Conservation (phyloP, 116 monocot genomes). For the Cymodocea nodosa region DNA sequence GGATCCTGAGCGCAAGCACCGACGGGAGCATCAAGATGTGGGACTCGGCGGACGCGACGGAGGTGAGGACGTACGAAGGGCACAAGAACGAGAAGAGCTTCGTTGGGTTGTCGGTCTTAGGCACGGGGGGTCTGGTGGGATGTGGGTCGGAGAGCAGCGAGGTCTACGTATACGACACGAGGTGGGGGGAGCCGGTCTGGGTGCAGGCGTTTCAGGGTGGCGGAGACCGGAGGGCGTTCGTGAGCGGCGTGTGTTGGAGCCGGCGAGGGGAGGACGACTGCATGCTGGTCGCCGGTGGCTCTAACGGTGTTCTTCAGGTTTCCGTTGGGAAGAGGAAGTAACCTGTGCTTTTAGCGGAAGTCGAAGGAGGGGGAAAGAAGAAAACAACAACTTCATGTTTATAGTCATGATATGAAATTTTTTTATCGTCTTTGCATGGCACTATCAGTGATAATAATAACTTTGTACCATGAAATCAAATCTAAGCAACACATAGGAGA, state of each 20-base stretch:
- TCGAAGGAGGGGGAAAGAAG: too few species aligned
- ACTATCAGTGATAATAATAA: too few species aligned
- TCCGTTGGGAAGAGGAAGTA: slow-evolving; percentile 25
- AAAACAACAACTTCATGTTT: too few species aligned
- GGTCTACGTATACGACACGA: slow-evolving; percentile 52
- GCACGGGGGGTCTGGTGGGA: slow-evolving; percentile 31
- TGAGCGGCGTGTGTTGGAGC: slow-evolving; percentile 53
- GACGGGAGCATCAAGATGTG: slow-evolving; percentile 68
- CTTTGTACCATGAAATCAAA: too few species aligned
- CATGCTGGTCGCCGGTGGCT: slow-evolving; percentile 44
- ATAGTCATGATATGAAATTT: too few species aligned
- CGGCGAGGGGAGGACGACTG: slow-evolving; percentile 22
- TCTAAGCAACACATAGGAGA: too few species aligned
- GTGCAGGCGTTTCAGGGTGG: slow-evolving; percentile 8
- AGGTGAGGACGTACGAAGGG: slow-evolving; percentile 45
- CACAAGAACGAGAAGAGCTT: slow-evolving; percentile 54
- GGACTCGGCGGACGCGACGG: slow-evolving; percentile 20
- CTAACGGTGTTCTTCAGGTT: slow-evolving; percentile 43
- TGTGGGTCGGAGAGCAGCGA: slow-evolving; percentile 72
- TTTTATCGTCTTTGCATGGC: too few species aligned
- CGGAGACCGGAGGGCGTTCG: slow-evolving; percentile 12
- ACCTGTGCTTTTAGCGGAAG: slow-evolving; percentile 15
- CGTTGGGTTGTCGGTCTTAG: slow-evolving; percentile 51
- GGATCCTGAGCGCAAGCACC: slow-evolving; percentile 56
- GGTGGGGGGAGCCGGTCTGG: slow-evolving; percentile 43